These are phyloP conservation scores for Amanita fuliginea DNA, from an alignment of 768 basidiomycete species.

Conservation along the genomic window DNA sequence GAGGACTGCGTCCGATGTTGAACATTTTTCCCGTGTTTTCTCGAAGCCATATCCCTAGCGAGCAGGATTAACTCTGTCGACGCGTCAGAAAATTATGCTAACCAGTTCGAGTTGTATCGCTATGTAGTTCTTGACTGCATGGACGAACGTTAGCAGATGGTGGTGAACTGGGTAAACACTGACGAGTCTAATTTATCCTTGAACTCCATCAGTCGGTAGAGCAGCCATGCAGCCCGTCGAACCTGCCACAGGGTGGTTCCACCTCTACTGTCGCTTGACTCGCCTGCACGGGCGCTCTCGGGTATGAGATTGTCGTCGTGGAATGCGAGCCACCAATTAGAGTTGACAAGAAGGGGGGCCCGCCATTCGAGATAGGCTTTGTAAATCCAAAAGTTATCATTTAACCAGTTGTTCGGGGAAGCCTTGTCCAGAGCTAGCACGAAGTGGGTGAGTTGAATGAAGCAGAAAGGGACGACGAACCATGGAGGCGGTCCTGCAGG, in stretches of 20 bases:
- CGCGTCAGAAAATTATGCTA: slow-evolving; percentile 1
- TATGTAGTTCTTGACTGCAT: slow-evolving; percentile 54
- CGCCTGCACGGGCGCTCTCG: slow-evolving; percentile 21
- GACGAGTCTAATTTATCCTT: slow-evolving; percentile 56
- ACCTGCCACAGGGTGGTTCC: slow-evolving; percentile 76
- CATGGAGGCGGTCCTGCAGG: slow-evolving; percentile 65
- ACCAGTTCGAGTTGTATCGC: slow-evolving; percentile 68
- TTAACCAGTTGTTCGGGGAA: slow-evolving; percentile 88
- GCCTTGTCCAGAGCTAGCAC: slow-evolving; percentile 61
- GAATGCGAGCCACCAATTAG: slow-evolving; percentile 95
- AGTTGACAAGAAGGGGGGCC: slow-evolving; percentile 75
- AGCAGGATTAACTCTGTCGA: background rate
- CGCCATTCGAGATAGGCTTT: slow-evolving; percentile 86
- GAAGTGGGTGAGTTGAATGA: slow-evolving; percentile 10
- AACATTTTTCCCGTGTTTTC: slow-evolving; percentile 52
- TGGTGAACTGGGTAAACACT: slow-evolving; percentile 14
- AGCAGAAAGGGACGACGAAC: slow-evolving; percentile 25
- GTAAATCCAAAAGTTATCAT: slow-evolving; percentile 87
- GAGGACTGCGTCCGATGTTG: slow-evolving; percentile 70
- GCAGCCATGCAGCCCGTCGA: slow-evolving; percentile 73
- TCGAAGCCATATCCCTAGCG: slow-evolving; percentile 54
- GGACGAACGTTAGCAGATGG: slow-evolving; percentile 7
- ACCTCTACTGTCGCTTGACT: slow-evolving; percentile 25
- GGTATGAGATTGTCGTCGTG: slow-evolving; percentile 63
- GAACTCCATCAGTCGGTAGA: slow-evolving; percentile 62